Base-by-base conservation (phyloP, 495 filamentous ascomycete species). In the Lasiosphaeris hirsuta region DNA sequence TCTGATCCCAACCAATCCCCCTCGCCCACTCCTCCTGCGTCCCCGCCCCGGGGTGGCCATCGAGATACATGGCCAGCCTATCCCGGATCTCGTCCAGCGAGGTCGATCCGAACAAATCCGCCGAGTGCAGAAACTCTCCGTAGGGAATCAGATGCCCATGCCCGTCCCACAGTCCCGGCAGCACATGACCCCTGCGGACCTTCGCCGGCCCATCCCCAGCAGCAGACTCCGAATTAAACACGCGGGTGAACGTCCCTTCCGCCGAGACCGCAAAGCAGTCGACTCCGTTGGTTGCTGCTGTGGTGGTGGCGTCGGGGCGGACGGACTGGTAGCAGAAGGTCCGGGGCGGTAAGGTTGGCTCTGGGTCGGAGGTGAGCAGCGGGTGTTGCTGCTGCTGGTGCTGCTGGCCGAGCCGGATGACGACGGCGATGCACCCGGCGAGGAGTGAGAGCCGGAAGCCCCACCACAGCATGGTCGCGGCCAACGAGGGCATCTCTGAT, bases 1-100 rank as follows among this genome's bases (percentile, higher is more conserved):
- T 77, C 66, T 88, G 85, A 66, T 88, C 84, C 85, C 85, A 88
- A 0, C 85, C 85, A 13, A 86, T 67, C 0, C 85, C 85, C 51
- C 84, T 70, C 36, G 82, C 66, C 84, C 85, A 88, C 38, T 81
- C 73, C 10, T 72, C 72, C 19, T 61, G 66, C 1, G 72, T 75
- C 0, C 81, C 81, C 5, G 63, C 70, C 0, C 61, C 69, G 2
- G 75, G 71, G 43, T 78, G 65, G 5, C 53, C 40, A 3, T 54
- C 61, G 35, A 80, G 63, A 54, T 85, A 86, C 7, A 60, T 59
- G 15, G 63, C 69, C 11, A 87, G 63, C 18, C 79, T 68, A 10
- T 43, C 43, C 49, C 73, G 70, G 13, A 84, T 74, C 23, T 84
- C 81, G 1, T 70, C 71, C 43, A 80, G 66, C 30, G 80, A 78